Base-by-base conservation (phyloP, 2,329 filamentous ascomycete genomes). In the Sarocladium oryzae region DNA sequence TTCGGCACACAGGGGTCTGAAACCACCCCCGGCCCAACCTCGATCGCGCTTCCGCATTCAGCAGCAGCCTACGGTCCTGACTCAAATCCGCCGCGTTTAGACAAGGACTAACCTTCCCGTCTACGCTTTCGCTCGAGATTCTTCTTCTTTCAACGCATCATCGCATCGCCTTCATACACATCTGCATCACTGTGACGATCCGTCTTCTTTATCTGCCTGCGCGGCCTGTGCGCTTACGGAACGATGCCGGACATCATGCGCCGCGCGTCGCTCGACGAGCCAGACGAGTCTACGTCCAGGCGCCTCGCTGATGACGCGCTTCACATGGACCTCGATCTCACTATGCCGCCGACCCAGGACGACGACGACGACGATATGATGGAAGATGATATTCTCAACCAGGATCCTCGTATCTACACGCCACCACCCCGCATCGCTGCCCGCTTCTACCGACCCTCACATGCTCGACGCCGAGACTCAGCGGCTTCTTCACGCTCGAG, bases 341-440 rank as follows among this genome's bases (percentile, higher is more conserved):
- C 65, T 46, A 67, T 71, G 68, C 66, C 68, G 16, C 66, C 69
- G 11, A 54, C 61, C 33, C 65, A 69, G 26, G 63, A 70, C 38
- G 61, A 63, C 20, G 57, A 64, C 10, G 66, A 70, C 37, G 61
- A 63, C 20, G 57, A 64, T 23, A 67, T 67, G 11, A 66, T 68
- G 6, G 24, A 49, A 24, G 64, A 69, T 20, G 66, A 70, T 35
- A 61, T 62, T 16, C 58, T 65, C 21, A 67, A 67, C 9, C 60
- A 63, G 30, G 66, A 69, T 51, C 54, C 58, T 46, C 62, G 64
- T 52, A 66, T 68, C 51, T 71, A 80, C 62, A 80, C 82, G 50
- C 87, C 86, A 41, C 88, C 88, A 50, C 83, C 87, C 26, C 85
- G 84, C 62, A 85, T 91, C 62, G 86, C 86, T 59, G 86, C 86